Percentiles rank a stretch among this genome's conserved stretches.
phyloP scores from a whole-genome alignment of 768 basidiomycete species.

The Cystofilobasidium capitatum region DNA sequence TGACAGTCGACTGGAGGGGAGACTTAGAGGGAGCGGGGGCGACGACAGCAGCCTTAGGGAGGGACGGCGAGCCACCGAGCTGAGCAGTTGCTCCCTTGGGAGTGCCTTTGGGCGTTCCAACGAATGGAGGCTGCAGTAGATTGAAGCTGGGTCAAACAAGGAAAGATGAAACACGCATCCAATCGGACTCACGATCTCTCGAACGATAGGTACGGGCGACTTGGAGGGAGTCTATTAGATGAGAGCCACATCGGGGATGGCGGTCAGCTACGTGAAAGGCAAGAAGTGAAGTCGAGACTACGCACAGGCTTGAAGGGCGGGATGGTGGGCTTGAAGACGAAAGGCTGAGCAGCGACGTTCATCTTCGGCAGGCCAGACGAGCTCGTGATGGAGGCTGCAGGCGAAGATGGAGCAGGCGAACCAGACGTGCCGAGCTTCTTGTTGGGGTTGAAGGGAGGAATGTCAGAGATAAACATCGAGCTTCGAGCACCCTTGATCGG shows the following conservation, averaged over 20 bases:
- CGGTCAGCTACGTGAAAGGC: not conserved
- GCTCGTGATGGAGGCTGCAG: constrained; percentile 38
- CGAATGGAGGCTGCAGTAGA: constrained; percentile 40
- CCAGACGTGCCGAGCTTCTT: constrained; percentile 34
- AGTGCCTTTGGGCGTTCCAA: not conserved
- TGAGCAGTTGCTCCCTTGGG: not conserved
- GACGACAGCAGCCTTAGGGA: constrained; percentile 30
- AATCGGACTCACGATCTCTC: constrained; percentile 23
- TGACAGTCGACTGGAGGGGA: constrained; percentile 51
- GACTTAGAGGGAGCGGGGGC: constrained; percentile 48
- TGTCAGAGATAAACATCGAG: constrained; percentile 73
- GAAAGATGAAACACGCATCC: not conserved
- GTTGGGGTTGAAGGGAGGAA: constrained; percentile 79
- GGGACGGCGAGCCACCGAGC: not conserved
- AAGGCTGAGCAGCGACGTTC: constrained; percentile 68
- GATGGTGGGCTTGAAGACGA: constrained; percentile 79
- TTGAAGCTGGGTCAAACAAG: not conserved
- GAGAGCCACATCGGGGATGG: too few species aligned
- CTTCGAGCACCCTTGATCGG: constrained; percentile 38
- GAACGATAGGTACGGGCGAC: constrained; percentile 4
- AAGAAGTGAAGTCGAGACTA: too few species aligned
- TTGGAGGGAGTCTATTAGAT: not conserved
- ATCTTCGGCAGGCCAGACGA: constrained; percentile 51
- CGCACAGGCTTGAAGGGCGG: constrained; percentile 57
- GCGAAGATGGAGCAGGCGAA: constrained; percentile 46